Conservation (phyloP, 2,329 filamentous ascomycete genomes). For the Fusarium incarnatum region DNA sequence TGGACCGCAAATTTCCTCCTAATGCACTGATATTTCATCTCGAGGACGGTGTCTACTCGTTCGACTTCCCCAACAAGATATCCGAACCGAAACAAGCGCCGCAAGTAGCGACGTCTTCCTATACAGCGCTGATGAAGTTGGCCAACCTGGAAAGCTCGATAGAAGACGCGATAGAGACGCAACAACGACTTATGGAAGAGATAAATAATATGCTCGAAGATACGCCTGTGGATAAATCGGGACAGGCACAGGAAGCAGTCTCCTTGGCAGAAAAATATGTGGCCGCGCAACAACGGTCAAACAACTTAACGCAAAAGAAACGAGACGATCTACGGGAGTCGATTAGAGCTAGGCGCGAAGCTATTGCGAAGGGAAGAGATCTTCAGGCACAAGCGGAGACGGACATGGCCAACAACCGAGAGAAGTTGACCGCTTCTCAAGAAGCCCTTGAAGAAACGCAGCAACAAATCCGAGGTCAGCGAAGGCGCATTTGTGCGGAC, state of each 20-base stretch:
- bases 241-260: constrained; percentile 62
- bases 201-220: constrained; percentile 71
- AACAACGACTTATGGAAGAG: constrained; percentile 78
- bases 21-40: constrained; percentile 91
- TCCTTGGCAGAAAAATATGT: constrained; percentile 66
- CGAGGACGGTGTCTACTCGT: constrained; percentile 85
- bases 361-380: constrained; percentile 73
- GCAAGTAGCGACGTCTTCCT: constrained; percentile 76
- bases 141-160: constrained; percentile 91
- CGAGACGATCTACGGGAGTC: constrained; percentile 76
- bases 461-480: constrained; percentile 82
- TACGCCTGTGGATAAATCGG: constrained; percentile 57
- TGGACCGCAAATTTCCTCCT: constrained; percentile 76
- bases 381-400: constrained; percentile 68
- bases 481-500: constrained; percentile 88
- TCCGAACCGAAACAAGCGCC: constrained; percentile 65
- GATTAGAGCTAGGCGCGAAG: constrained; percentile 71
- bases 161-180: constrained; percentile 85
- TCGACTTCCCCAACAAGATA: constrained; percentile 70
- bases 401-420: constrained; percentile 71
- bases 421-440: constrained; percentile 68
- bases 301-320: constrained; percentile 70
- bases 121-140: constrained; percentile 87
- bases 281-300: constrained; percentile 71
- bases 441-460: constrained; percentile 66